phyloP scores from a whole-genome alignment of 441 rosid species.

The Aleurites moluccanus region DNA sequence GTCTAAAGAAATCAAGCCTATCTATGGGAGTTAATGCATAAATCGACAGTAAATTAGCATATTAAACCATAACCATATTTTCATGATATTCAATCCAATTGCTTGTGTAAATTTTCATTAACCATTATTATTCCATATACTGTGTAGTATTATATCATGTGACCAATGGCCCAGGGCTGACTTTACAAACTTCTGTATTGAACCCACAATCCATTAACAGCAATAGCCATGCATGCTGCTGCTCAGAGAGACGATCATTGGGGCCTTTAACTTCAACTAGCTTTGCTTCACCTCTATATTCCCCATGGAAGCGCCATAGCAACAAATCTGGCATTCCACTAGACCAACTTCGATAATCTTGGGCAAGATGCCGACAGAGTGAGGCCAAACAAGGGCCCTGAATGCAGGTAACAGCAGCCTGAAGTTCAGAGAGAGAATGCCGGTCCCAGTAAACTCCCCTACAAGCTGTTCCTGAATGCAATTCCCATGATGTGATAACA shows the following conservation, averaged over 20 bases:
- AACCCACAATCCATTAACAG: conserved; percentile 86
- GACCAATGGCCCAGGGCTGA: conserved; percentile 36
- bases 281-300: conserved; percentile 86
- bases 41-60: not conserved
- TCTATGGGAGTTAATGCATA: not conserved
- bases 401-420: conserved; percentile 78
- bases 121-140: not conserved
- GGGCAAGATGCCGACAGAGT: conserved; percentile 65
- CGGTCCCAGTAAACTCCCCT: conserved; percentile 79
- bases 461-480: conserved; percentile 65
- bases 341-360: conserved; percentile 86
- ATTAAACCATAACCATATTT: not conserved
- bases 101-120: not conserved
- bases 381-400: conserved; percentile 78
- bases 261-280: conserved; percentile 95
- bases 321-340: conserved; percentile 96
- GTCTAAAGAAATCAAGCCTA: not conserved
- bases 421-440: conserved; percentile 67
- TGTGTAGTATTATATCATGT: conserved; percentile 17
- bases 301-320: conserved; percentile 81
- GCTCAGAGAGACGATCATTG: conserved; percentile 81
- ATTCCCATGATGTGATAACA: conserved; percentile 72
- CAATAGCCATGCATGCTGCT: conserved; percentile 87
- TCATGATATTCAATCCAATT: not conserved
- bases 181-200: conserved; percentile 77